phyloP scores from a whole-genome alignment of 768 basidiomycete species.

The Mycena filopes region DNA sequence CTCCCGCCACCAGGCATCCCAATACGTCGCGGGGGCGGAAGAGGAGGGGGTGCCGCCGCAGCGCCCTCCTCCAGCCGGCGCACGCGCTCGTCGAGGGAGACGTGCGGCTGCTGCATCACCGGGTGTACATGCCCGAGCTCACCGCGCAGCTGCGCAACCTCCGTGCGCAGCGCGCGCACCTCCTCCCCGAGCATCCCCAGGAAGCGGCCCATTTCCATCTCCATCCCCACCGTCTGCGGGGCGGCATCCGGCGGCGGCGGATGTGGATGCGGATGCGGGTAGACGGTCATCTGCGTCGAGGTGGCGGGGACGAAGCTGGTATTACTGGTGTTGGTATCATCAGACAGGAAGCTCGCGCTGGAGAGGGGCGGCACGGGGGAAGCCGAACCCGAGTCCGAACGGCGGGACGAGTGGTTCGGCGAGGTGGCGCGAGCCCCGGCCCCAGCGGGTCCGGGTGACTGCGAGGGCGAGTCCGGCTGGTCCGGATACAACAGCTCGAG shows the following conservation, averaged over 20 bases:
- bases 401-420: neutral
- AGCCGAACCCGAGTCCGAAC: slow-evolving; percentile 2
- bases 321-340: too few relatives aligned
- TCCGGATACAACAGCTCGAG: slow-evolving; percentile 21
- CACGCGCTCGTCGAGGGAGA: slow-evolving; percentile 4
- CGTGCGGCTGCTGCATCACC: neutral
- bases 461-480: neutral
- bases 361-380: slow-evolving; percentile 15
- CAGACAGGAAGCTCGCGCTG: slow-evolving; percentile 1
- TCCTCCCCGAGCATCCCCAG: slow-evolving; percentile 15
- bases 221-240: too few relatives aligned
- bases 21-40: neutral
- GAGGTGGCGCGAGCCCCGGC: too few relatives aligned
- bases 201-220: too few relatives aligned
- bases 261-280: too few relatives aligned
- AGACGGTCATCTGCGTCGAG: neutral
- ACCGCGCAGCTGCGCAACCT: slow-evolving; percentile 16
- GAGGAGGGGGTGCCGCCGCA: neutral
- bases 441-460: too few relatives aligned
- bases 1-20: neutral
- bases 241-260: too few relatives aligned
- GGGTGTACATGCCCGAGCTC: too few relatives aligned
- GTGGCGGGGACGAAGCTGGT: neutral
- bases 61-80: slow-evolving; percentile 3
- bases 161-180: slow-evolving; percentile 14